phyloP scores from a whole-genome alignment of 768 basidiomycete species.

The Multifurca ochricompacta region DNA sequence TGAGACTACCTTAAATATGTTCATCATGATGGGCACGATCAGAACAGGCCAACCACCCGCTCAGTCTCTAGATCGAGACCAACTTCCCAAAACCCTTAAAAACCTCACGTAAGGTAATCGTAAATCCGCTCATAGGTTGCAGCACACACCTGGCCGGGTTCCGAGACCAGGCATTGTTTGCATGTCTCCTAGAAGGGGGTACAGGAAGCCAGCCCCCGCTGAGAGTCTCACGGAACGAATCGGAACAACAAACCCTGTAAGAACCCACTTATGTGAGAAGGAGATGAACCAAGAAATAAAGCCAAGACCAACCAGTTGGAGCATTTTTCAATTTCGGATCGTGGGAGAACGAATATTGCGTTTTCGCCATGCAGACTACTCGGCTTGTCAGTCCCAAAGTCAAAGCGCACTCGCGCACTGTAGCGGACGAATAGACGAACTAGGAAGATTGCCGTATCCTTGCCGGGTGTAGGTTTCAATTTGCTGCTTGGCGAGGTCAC shows the following conservation, averaged over 20 bases:
- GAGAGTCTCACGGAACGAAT: conserved; percentile 82
- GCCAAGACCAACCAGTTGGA: conserved; percentile 51
- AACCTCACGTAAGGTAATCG: conserved; percentile 11
- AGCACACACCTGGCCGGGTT: conserved; percentile 67
- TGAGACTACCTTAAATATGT: conserved; percentile 23
- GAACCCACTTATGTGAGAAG: not conserved
- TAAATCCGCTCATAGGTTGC: not conserved
- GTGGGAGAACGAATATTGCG: conserved; percentile 95
- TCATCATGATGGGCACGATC: conserved; percentile 21
- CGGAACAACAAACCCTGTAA: conserved; percentile 80
- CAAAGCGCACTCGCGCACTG: not conserved
- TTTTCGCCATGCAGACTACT: conserved; percentile 93
- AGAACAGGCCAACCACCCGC: conserved; percentile 82
- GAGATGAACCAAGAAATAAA: conserved; percentile 2
- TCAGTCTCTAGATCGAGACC: conserved; percentile 74
- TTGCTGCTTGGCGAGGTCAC: conserved; percentile 77
- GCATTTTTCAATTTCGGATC: conserved; percentile 87
- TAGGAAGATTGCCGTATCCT: conserved; percentile 72
- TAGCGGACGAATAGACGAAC: conserved; percentile 35
- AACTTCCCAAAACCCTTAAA: conserved; percentile 85
- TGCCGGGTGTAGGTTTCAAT: conserved; percentile 88
- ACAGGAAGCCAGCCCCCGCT: conserved; percentile 93
- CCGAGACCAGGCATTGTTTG: conserved; percentile 96
- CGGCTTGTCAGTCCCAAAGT: conserved; percentile 8
- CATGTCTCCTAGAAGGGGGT: conserved; percentile 94